phyloP scores from a whole-genome alignment of 495 filamentous ascomycete genomes.

The Sphaerosporella brunnea region DNA sequence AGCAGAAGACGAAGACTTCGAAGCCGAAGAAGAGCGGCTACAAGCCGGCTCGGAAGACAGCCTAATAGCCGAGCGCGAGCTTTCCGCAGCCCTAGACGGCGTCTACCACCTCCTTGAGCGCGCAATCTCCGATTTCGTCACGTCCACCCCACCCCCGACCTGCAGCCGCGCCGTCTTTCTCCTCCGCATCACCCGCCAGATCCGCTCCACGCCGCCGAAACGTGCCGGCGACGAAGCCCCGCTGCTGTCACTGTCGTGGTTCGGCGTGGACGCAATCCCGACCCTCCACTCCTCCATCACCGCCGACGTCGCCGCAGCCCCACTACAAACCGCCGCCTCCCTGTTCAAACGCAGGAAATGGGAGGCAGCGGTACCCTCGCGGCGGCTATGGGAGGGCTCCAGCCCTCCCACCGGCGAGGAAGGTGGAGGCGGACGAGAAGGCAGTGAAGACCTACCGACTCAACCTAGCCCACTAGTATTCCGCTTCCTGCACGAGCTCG shows the following conservation, averaged over 20 bases:
- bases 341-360: constrained; percentile 19
- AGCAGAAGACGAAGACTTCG: constrained; percentile 54
- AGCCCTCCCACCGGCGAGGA: too few relatives aligned
- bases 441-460: constrained; percentile 53
- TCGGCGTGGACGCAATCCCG: constrained; percentile 27
- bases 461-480: constrained; percentile 67
- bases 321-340: constrained; percentile 21
- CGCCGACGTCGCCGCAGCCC: constrained; percentile 9
- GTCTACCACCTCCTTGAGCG: constrained; percentile 32
- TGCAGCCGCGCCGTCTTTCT: constrained; percentile 40
- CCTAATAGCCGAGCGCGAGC: constrained; percentile 39
- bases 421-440: constrained; percentile 39
- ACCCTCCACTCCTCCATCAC: constrained; percentile 25
- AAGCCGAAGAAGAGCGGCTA: constrained; percentile 55
- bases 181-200: constrained; percentile 56
- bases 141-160: neutral
- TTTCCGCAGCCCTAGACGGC: constrained; percentile 37
- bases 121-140: neutral
- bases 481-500: constrained; percentile 49
- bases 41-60: constrained; percentile 58
- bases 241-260: constrained; percentile 13
- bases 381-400: constrained; percentile 32
- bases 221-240: constrained; percentile 15
- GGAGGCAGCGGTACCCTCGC: constrained; percentile 27
- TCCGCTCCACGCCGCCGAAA: constrained; percentile 47